These are phyloP conservation scores for Violaceomyces palustris DNA, from an alignment of 1,284 basidiomycete genomes.

Conservation along the genomic window DNA sequence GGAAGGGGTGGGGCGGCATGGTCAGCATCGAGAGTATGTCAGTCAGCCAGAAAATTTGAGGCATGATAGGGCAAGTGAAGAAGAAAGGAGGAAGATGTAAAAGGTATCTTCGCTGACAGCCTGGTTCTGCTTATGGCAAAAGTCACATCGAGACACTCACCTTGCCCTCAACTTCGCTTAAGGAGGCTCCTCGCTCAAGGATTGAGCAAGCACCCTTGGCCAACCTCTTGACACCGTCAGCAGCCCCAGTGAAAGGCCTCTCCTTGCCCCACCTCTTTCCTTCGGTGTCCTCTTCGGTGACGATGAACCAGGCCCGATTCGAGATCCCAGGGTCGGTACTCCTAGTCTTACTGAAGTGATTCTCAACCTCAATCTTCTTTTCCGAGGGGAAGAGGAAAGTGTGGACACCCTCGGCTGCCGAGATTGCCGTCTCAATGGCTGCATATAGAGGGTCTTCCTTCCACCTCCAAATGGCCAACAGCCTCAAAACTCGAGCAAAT, in stretches of 20 bases:
- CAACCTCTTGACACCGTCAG: constrained; percentile 38
- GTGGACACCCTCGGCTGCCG: constrained; percentile 30
- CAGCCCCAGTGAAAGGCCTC: constrained; percentile 30
- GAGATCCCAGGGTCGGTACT: constrained; percentile 45
- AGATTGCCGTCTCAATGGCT: constrained; percentile 52
- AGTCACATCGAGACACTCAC: too few relatives aligned
- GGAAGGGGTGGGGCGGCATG: too few relatives aligned
- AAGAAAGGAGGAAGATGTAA: too few relatives aligned
- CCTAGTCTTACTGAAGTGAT: constrained; percentile 54
- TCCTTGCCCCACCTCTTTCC: constrained; percentile 68
- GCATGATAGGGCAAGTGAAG: too few relatives aligned
- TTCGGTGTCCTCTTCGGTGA: constrained; percentile 71
- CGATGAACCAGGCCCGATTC: constrained; percentile 70
- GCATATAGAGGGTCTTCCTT: constrained; percentile 57
- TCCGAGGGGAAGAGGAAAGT: constrained; percentile 53
- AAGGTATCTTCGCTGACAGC: too few relatives aligned
- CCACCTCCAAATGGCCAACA: constrained; percentile 77
- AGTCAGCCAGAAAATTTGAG: too few relatives aligned
- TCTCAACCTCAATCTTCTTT: constrained; percentile 62
- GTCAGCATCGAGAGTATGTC: too few relatives aligned
- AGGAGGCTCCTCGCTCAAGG: constrained; percentile 38
- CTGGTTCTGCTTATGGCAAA: too few relatives aligned
- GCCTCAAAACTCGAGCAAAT: constrained; percentile 70
- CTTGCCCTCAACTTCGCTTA: too few relatives aligned
- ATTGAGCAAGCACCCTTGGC: constrained; percentile 25